Evolutionary conservation across 257 asterid genomes (phyloP), one percentile per base, ranked within the genome.

Genomic region (Cinchona pubescens): DNA sequence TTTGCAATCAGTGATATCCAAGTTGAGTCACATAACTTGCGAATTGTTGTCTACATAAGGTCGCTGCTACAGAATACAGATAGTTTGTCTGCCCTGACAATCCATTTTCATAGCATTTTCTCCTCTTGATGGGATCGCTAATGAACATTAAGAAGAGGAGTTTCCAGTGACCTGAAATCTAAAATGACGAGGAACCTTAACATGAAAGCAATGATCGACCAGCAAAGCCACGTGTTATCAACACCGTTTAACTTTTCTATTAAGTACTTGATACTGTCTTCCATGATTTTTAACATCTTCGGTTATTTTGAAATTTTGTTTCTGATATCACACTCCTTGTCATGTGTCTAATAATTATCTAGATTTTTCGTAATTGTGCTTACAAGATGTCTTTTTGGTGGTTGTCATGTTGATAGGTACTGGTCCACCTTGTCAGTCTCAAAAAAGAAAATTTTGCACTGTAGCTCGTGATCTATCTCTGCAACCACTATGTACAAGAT

Each of bases 391-490:
- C 32, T n/a, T 56, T 45, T 13, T 5, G 73, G 73, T 49, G 46
- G 75, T 32, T 70, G 75, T 51, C 45, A 49, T 30, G 46, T 49
- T 70, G 51, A 70, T 70, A 1, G 29, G 56, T 29, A 8, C 12
- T 45, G 77, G 77, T 21, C 77, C 77, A 29, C 62, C 62, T 29
- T 46, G 74, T 70, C 74, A 70, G 63, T 46, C 19, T 15, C 61
- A 10, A 69, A 18, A 15, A 55, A 56, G 37, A 55, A 37, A 25
- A n/a, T 4, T 18, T 51, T 13, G 1, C 15, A 55, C 27, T 29
- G 18, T 71, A 0, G 55, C 48, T 32, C 38, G 66, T 69, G 84
- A 72, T 72, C 29, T 67, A 67, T 75, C 53, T 62, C 45, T 40
- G 75, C 64, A 63, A 69, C 79, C 67, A 29, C 77, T 65, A 38